phyloP scores from a whole-genome alignment of 768 basidiomycete species.

The Mycena haematopus region DNA sequence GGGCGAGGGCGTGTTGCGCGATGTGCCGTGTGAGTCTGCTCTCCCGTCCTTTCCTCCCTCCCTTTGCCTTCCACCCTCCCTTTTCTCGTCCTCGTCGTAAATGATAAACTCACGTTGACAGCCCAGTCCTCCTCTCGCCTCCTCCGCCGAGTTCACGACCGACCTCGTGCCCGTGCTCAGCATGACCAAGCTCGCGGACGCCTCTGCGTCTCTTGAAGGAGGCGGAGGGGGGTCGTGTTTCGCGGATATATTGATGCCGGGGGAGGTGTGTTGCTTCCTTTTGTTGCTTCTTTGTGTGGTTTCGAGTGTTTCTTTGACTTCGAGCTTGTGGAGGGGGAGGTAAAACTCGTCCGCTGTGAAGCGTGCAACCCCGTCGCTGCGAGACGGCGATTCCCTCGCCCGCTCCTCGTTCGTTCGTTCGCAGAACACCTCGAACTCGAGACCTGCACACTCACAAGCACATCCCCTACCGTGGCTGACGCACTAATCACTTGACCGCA shows the following conservation, averaged over 20 bases:
- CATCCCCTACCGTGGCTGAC: too few species aligned
- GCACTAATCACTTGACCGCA: background rate
- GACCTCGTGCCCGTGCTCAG: constrained; percentile 28
- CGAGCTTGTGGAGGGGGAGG: too few species aligned
- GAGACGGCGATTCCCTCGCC: too few species aligned
- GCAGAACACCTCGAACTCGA: too few species aligned
- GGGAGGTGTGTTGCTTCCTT: constrained; percentile 17
- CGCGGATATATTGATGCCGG: constrained; percentile 26
- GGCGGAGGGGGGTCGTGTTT: constrained; percentile 17
- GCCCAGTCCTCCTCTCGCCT: constrained; percentile 24
- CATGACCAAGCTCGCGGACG: constrained; percentile 26
- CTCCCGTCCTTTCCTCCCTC: too few species aligned
- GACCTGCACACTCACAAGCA: too few species aligned
- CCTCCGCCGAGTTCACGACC: constrained; percentile 31
- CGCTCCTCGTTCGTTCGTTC: too few species aligned
- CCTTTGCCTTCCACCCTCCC: background rate
- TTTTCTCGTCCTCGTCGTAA: background rate
- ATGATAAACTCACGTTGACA: background rate
- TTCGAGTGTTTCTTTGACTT: too few species aligned
- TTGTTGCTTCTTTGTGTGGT: too few species aligned
- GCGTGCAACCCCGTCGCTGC: too few species aligned
- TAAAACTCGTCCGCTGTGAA: too few species aligned
- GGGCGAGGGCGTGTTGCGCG: constrained; percentile 3
- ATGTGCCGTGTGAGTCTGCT: constrained; percentile 18
- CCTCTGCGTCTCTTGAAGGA: background rate